phyloP scores from a whole-genome alignment of 2,329 filamentous ascomycete species.

The Colletotrichum sp. region DNA sequence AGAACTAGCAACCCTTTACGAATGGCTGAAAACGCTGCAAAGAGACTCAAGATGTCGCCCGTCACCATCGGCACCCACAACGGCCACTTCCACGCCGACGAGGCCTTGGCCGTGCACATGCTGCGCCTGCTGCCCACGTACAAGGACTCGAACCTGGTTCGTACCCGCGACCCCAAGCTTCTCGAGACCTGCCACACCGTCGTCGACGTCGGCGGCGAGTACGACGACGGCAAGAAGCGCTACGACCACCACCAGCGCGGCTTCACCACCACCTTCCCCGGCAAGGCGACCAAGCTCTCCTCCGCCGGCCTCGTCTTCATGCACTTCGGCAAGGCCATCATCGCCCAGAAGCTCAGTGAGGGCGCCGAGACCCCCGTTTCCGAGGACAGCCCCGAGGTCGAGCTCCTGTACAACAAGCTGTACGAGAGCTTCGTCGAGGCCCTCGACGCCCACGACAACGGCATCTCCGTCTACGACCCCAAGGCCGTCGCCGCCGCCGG shows the following conservation, averaged over 20 bases:
- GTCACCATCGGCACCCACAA: conserved; percentile 88
- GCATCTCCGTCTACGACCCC: conserved; percentile 82
- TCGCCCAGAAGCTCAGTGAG: conserved; percentile 61
- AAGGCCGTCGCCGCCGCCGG: conserved; percentile 71
- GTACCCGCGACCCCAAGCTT: conserved; percentile 82
- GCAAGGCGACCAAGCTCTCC: conserved; percentile 84
- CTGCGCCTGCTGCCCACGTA: conserved; percentile 89
- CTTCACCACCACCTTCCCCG: conserved; percentile 86
- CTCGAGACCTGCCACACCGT: conserved; percentile 90
- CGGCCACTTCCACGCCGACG: conserved; percentile 98
- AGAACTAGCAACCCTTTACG: conserved; percentile 23
- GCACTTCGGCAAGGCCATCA: conserved; percentile 89
- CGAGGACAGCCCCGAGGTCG: conserved; percentile 70
- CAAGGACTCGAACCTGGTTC: conserved; percentile 73
- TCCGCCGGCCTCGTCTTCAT: conserved; percentile 94
- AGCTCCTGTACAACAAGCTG: conserved; percentile 82
- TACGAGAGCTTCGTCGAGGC: conserved; percentile 96
- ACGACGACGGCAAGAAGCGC: conserved; percentile 76
- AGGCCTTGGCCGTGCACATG: conserved; percentile 96
- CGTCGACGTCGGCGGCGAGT: conserved; percentile 96
- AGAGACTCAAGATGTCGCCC: conserved; percentile 77
- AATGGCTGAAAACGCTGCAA: conserved; percentile 76
- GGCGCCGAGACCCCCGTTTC: conserved; percentile 52
- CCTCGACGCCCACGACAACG: conserved; percentile 97
- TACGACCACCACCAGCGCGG: conserved; percentile 98